These are phyloP conservation scores for Tilletia setariae DNA, from an alignment of 1,284 basidiomycete genomes.

Conservation along the genomic window DNA sequence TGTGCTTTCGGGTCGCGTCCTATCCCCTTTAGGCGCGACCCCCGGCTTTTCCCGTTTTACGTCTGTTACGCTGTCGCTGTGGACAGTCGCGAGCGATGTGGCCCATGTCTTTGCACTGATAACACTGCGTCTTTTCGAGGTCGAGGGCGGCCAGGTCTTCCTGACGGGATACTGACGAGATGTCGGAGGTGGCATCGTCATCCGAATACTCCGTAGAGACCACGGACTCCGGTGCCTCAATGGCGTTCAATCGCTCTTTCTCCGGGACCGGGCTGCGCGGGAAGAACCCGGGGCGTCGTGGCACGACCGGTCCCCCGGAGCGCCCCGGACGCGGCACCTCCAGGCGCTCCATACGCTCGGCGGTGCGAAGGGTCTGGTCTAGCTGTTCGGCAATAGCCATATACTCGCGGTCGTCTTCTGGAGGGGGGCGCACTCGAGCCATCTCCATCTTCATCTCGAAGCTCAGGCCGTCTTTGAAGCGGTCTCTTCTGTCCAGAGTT, in stretches of 20 bases:
- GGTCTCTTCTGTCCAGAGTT: neutral
- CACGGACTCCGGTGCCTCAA: neutral
- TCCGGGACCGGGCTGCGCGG: too few species aligned
- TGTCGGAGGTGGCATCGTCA: neutral
- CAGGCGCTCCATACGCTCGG: too few species aligned
- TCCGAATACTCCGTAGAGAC: neutral
- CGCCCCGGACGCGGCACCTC: too few species aligned
- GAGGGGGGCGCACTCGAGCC: neutral
- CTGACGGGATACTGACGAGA: neutral
- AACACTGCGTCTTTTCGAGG: neutral
- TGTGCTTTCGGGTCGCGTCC: neutral
- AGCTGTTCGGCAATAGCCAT: neutral
- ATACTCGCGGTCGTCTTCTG: neutral
- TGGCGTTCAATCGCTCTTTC: neutral
- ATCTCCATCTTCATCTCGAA: neutral
- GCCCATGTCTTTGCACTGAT: neutral
- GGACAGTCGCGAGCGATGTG: constrained; percentile 4
- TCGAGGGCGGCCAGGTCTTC: neutral
- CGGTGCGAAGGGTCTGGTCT: neutral
- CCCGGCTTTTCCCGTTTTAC: neutral
- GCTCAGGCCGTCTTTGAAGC: neutral
- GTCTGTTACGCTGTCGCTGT: neutral
- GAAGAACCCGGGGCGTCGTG: too few species aligned
- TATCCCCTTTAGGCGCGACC: neutral
- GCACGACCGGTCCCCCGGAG: neutral